Evolutionary conservation across 2,329 filamentous ascomycete genomes (phyloP).

Genomic region (Ambrosiella xylebori): DNA sequence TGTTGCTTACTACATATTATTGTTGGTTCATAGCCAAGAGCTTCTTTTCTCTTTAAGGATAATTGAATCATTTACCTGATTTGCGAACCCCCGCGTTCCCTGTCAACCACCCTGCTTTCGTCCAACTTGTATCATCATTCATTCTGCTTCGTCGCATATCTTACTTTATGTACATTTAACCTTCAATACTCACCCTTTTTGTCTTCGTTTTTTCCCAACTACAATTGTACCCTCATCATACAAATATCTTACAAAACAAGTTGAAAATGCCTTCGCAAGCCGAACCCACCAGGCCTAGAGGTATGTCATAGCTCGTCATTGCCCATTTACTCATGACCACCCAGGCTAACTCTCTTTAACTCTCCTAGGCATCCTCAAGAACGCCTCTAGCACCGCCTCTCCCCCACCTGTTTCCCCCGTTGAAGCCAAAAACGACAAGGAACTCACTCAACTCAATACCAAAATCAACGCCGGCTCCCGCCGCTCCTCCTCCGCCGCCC

Average conservation of each 20-base stretch:
- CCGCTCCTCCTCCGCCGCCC: constrained; percentile 45
- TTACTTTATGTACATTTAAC: not conserved
- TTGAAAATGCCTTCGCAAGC: constrained; percentile 11
- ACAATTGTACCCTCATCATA: too few species aligned
- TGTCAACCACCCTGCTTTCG: not conserved
- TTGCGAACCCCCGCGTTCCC: constrained; percentile 4
- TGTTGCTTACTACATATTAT: too few species aligned
- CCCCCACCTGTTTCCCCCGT: constrained; percentile 38
- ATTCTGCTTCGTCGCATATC: not conserved
- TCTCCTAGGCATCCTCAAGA: constrained; percentile 73
- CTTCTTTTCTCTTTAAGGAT: too few species aligned
- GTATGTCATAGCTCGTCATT: constrained; percentile 18
- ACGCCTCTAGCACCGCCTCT: constrained; percentile 44
- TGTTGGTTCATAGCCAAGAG: too few species aligned
- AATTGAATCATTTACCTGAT: too few species aligned
- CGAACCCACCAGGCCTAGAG: constrained; percentile 28
- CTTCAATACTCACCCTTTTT: not conserved
- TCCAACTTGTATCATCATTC: not conserved
- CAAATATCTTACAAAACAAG: too few species aligned
- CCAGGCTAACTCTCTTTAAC: not conserved
- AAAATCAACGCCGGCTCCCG: constrained; percentile 83
- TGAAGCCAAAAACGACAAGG: constrained; percentile 46
- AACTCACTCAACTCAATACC: constrained; percentile 86
- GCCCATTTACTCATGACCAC: not conserved
- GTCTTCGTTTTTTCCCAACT: not conserved